phyloP scores from a whole-genome alignment of 164 flowering plant species.

The Sextonia rubra region DNA sequence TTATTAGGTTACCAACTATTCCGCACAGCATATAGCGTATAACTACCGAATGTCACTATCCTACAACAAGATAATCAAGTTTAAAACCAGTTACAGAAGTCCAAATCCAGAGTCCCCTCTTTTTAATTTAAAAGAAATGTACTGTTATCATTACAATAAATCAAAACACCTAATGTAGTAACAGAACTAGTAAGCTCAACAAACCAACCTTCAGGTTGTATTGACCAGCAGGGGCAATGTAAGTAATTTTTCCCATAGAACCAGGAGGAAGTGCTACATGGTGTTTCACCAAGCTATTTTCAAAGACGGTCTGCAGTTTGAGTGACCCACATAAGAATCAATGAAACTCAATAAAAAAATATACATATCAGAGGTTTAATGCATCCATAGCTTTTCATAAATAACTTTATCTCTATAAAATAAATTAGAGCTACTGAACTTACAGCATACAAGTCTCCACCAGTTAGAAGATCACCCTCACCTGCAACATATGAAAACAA shows the following conservation, averaged over 20 bases:
- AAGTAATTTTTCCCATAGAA: constrained; percentile 91
- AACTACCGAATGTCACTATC: neutral
- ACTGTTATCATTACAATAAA: neutral
- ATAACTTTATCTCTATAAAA: neutral
- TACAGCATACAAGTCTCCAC: constrained; percentile 98
- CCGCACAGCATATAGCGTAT: neutral
- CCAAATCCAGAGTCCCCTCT: neutral
- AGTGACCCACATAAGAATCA: constrained; percentile 1
- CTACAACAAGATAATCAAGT: neutral
- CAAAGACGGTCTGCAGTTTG: constrained; percentile 74
- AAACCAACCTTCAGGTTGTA: constrained; percentile 71
- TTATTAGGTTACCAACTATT: neutral
- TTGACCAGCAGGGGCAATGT: constrained; percentile 89
- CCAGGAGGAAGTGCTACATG: constrained; percentile 95
- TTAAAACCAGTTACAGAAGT: neutral
- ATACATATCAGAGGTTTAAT: neutral
- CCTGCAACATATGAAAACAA: constrained; percentile 40
- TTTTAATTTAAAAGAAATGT: neutral
- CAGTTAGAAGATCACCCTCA: constrained; percentile 91
- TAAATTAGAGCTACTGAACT: constrained; percentile 20
- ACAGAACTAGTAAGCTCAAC: neutral
- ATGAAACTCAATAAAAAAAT: constrained; percentile 5
- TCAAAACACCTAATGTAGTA: neutral
- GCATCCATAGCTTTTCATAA: neutral
- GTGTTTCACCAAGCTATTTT: constrained; percentile 91